Conservation (phyloP, 192 early-diverging fungal genomes). For the Helicostylum pulchrum region DNA sequence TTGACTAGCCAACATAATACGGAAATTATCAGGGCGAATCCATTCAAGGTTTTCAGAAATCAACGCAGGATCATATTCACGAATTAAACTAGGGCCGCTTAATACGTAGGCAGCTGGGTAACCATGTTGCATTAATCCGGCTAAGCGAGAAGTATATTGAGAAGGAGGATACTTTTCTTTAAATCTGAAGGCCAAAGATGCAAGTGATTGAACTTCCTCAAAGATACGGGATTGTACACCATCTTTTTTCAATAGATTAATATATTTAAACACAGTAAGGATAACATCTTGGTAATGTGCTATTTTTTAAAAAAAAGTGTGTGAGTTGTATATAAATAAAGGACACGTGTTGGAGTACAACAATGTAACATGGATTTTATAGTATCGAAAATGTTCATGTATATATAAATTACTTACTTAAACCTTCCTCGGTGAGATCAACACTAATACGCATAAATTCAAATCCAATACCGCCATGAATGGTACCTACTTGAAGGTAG, state of each 20-base stretch:
- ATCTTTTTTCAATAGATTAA: slow-evolving; percentile 71
- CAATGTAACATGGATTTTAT: not conserved
- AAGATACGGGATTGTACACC: slow-evolving; percentile 80
- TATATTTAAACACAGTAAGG: slow-evolving; percentile 81
- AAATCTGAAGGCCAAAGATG: slow-evolving; percentile 63
- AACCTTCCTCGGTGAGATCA: slow-evolving; percentile 81
- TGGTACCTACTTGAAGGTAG: slow-evolving; percentile 62
- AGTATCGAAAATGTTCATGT: too few species aligned
- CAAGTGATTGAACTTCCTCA: slow-evolving; percentile 66
- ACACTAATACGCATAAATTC: slow-evolving; percentile 82
- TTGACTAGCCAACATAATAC: slow-evolving; percentile 46
- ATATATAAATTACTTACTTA: slow-evolving; percentile 35
- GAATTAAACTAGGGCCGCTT: slow-evolving; percentile 64
- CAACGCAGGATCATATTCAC: slow-evolving; percentile 61
- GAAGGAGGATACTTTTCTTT: slow-evolving; percentile 72
- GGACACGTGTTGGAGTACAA: slow-evolving; percentile 6
- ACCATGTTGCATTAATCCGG: slow-evolving; percentile 74
- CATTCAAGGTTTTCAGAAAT: slow-evolving; percentile 63
- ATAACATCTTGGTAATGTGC: slow-evolving; percentile 78
- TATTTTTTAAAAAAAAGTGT: slow-evolving; percentile 15
- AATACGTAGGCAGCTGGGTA: slow-evolving; percentile 69
- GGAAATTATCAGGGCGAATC: slow-evolving; percentile 66
- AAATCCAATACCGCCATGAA: slow-evolving; percentile 65
- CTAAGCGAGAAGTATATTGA: slow-evolving; percentile 63
- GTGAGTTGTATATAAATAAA: slow-evolving; percentile 9